phyloP scores from a whole-genome alignment of 2,329 filamentous ascomycete species.

The Mariannaea elegans region DNA sequence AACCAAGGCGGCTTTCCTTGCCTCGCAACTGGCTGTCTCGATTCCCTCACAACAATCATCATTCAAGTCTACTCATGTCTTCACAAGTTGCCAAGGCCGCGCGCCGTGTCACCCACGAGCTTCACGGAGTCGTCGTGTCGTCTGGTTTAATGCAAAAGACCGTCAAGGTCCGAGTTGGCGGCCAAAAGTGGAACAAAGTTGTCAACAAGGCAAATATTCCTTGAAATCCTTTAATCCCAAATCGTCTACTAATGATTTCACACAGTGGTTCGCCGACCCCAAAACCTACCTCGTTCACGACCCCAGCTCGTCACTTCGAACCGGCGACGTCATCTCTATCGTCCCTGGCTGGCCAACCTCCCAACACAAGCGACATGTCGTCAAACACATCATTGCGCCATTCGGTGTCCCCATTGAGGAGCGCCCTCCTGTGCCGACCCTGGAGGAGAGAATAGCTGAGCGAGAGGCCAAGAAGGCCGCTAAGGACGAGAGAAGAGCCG shows the following conservation, averaged over 20 bases:
- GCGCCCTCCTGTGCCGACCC: conserved; percentile 71
- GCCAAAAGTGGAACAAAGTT: conserved; percentile 75
- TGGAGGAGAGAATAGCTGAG: conserved; percentile 67
- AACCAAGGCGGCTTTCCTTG: conserved; percentile 15
- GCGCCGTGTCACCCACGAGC: conserved; percentile 57
- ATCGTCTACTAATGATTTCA: conserved; percentile 42
- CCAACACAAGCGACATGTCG: conserved; percentile 75
- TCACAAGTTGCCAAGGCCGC: conserved; percentile 52
- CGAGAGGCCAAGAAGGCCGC: conserved; percentile 63
- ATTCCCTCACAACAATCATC: not conserved
- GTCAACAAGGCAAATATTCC: conserved; percentile 71
- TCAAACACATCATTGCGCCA: conserved; percentile 78
- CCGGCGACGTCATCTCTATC: conserved; percentile 80
- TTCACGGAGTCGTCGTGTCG: conserved; percentile 78
- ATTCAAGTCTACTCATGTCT: conserved; percentile 47
- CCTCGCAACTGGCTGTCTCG: not conserved
- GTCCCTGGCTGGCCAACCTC: conserved; percentile 71
- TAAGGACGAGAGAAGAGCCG: conserved; percentile 65
- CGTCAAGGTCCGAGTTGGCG: conserved; percentile 79
- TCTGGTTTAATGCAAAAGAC: conserved; percentile 81
- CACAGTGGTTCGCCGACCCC: conserved; percentile 70
- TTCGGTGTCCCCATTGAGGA: conserved; percentile 68
- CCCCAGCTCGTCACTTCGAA: conserved; percentile 75
- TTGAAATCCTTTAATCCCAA: not conserved
- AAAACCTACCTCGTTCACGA: conserved; percentile 79